Base-by-base conservation (phyloP, 2,329 filamentous ascomycete genomes). In the Botrytis deweyae region DNA sequence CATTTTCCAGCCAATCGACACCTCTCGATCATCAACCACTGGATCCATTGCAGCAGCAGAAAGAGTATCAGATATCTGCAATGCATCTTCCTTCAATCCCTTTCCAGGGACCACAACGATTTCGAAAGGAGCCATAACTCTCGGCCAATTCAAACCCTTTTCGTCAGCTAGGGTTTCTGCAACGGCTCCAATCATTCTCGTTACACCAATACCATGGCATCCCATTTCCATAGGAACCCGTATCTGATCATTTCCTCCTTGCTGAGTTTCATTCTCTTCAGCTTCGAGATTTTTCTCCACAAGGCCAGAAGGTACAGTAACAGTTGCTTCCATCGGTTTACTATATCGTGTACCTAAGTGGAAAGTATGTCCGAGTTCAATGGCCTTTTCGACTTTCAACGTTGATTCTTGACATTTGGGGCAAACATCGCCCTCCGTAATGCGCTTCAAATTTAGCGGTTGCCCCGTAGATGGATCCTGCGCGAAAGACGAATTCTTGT, bases 281-380 rank as follows among this genome's bases (percentile, higher is more conserved):
- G 55, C 61, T 20, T 55, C 38, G 16, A 25, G 14, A 4, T 33
- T 20, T 52, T 71, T 76, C 44, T 75, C 59, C 58, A 81, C 80
- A 36, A 75, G 78, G 25, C 78, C 74, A 42, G 70, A 64, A 40
- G 84, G 87, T 40, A 85, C 77, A 22, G 85, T 84, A 3, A 96
- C 87, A 0, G 83, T 86, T 1, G 93, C 92, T 12, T 87, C 84
- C 0, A 99, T 86, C 0, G 94, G 91, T 33, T 88, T 86, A 38
- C 92, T 95, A 84, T 99, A 99, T 44, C 95, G 89, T 1, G 93
- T 95, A 18, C 95, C 95, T 1, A 99, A 90, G 81, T 97, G 91
- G 83, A 99, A 99, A 0, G 96, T 98, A 82, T 99, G 96, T 0
- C 94, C 96, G 25, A 98, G 87, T 83, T 99, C 96, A 68, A 98